Evolutionary conservation across 176 grass and related monocot species (phyloP).

Genomic region (Echinochloa phyllopogon): DNA sequence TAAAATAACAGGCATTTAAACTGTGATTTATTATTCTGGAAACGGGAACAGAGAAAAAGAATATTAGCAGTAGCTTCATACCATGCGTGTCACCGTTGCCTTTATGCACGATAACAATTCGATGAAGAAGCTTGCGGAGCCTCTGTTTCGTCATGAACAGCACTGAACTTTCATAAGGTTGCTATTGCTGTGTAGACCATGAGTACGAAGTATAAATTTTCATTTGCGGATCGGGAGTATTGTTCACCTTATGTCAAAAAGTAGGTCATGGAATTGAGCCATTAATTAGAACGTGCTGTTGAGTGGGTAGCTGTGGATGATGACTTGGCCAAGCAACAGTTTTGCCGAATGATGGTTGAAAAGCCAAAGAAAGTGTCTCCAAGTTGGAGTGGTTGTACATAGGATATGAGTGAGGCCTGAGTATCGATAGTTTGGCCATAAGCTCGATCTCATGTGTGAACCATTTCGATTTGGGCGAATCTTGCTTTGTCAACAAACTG

Average conservation of each 20-base stretch:
- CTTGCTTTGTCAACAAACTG: conserved; percentile 18
- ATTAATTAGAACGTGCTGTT: not conserved
- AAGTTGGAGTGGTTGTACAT: not conserved
- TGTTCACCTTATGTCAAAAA: not conserved
- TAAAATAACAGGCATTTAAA: too few species aligned
- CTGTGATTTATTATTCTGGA: not conserved
- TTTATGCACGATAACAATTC: too few species aligned
- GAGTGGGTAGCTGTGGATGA: not conserved
- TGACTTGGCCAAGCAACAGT: not conserved
- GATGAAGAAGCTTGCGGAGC: not conserved
- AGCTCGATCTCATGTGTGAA: conserved; percentile 15
- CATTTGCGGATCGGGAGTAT: not conserved
- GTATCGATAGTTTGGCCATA: not conserved
- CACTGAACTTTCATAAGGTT: not conserved
- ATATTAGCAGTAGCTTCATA: too few species aligned
- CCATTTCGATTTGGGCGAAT: not conserved
- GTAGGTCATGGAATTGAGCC: not conserved
- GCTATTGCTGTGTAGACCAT: not conserved
- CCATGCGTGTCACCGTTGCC: too few species aligned
- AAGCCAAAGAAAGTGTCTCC: not conserved
- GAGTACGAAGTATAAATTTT: too few species aligned
- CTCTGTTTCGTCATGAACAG: not conserved
- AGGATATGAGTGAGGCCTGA: not conserved
- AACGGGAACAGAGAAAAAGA: not conserved
- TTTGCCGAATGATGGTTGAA: not conserved